phyloP scores from a whole-genome alignment of 208 protist species.

The Crithidia sp. region DNA sequence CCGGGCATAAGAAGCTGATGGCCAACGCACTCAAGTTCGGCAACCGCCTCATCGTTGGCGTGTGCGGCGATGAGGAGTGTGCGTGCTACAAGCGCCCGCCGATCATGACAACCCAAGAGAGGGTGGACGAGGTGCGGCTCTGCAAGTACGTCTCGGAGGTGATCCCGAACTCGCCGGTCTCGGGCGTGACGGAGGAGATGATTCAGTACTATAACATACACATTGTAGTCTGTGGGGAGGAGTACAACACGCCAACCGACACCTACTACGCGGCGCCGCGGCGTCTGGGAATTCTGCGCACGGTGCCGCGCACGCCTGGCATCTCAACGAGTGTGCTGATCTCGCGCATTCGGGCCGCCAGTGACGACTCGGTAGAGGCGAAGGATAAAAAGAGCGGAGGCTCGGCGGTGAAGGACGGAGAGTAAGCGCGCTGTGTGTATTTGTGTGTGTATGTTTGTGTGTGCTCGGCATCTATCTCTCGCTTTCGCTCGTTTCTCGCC shows the following conservation, averaged over 20 bases:
- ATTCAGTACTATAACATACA: constrained; percentile 93
- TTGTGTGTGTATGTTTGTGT: background rate
- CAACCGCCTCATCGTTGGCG: constrained; percentile 92
- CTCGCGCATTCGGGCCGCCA: constrained; percentile 70
- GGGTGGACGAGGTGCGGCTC: constrained; percentile 85
- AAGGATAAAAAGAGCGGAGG: constrained; percentile 62
- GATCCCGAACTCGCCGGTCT: constrained; percentile 87
- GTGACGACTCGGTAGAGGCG: constrained; percentile 53
- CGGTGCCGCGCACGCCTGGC: constrained; percentile 89
- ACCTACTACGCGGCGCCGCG: constrained; percentile 90
- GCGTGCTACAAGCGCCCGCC: constrained; percentile 89
- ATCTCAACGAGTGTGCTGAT: constrained; percentile 92
- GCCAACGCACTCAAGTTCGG: constrained; percentile 84
- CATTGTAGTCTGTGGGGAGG: constrained; percentile 89
- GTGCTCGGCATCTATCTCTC: too few species aligned
- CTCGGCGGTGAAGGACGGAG: constrained; percentile 47
- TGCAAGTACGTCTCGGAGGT: constrained; percentile 93
- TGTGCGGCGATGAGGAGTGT: constrained; percentile 91
- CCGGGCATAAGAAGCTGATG: constrained; percentile 91
- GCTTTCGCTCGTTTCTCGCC: too few species aligned
- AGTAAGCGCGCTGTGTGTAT: constrained; percentile 1
- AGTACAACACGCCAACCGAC: constrained; percentile 90
- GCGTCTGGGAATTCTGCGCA: constrained; percentile 85
- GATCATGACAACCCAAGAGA: constrained; percentile 92
- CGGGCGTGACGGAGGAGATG: constrained; percentile 88